Conservation (phyloP, 2,329 filamentous ascomycete species). For the Trematosphaeria pertusa region DNA sequence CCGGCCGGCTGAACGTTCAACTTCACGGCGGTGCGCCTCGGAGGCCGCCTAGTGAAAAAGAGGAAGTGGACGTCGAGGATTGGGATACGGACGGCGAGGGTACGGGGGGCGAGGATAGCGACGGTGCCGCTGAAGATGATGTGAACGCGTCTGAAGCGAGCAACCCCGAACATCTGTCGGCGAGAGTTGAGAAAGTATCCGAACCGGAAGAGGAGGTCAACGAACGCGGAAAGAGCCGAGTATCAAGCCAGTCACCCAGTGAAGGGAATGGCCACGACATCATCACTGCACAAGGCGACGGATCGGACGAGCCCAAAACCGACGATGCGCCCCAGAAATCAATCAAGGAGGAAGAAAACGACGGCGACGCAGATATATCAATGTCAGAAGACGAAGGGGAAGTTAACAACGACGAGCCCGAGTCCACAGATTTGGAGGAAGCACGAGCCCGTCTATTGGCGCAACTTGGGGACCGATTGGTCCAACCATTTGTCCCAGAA, state of each 20-base stretch:
- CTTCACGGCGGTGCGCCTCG: constrained; percentile 15
- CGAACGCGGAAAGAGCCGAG: neutral
- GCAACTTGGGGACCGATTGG: constrained; percentile 44
- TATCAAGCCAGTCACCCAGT: neutral
- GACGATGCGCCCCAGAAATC: neutral
- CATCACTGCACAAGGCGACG: neutral
- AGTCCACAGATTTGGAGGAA: constrained; percentile 53
- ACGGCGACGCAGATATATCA: constrained; percentile 28
- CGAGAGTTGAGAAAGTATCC: too few species aligned
- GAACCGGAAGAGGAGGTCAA: neutral
- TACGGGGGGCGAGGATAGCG: constrained; percentile 5
- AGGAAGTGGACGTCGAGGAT: constrained; percentile 5
- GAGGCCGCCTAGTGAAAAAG: constrained; percentile 1
- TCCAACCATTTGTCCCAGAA: constrained; percentile 24
- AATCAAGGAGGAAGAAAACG: constrained; percentile 5
- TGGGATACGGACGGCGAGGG: constrained; percentile 6
- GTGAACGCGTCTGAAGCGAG: neutral
- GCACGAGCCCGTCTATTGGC: constrained; percentile 57
- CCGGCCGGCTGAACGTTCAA: constrained; percentile 64
- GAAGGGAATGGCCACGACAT: neutral
- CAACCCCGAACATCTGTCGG: neutral
- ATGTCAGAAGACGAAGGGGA: constrained; percentile 28
- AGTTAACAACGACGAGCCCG: constrained; percentile 8
- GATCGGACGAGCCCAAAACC: neutral
- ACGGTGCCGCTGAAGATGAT: constrained; percentile 1